phyloP scores from a whole-genome alignment of 768 basidiomycete genomes.

The Pleurotus eryngii region DNA sequence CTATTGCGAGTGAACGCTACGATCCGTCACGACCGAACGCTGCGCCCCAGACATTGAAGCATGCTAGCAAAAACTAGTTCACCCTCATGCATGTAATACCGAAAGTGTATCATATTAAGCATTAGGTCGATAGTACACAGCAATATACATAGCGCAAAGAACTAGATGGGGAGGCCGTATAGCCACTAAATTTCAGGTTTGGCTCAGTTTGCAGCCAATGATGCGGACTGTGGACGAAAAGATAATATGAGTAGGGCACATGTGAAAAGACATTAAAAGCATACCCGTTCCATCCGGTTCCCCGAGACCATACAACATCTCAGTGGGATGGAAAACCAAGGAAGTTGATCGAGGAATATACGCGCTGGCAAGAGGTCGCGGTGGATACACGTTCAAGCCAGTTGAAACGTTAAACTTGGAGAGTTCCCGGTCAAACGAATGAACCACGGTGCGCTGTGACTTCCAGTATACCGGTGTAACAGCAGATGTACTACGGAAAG shows the following conservation, averaged over 20 bases:
- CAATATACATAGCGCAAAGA: too few relatives aligned
- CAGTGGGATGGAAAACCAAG: slow-evolving; percentile 78
- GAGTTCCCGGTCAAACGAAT: slow-evolving; percentile 47
- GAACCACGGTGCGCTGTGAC: slow-evolving; percentile 59
- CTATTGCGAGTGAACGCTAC: too few relatives aligned
- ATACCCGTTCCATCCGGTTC: slow-evolving; percentile 65
- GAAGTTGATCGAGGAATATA: slow-evolving; percentile 63
- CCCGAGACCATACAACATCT: slow-evolving; percentile 80
- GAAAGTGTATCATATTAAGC: too few relatives aligned
- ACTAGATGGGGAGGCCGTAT: too few relatives aligned
- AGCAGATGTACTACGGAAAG: slow-evolving; percentile 49
- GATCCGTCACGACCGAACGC: too few relatives aligned
- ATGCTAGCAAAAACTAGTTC: too few relatives aligned
- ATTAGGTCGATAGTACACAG: too few relatives aligned
- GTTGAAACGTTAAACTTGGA: slow-evolving; percentile 50
- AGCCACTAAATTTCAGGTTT: background rate
- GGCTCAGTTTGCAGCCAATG: slow-evolving; percentile 3
- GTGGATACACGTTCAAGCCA: slow-evolving; percentile 51
- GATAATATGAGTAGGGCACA: background rate
- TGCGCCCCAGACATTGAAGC: too few relatives aligned
- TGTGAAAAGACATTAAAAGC: background rate
- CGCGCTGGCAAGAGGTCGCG: slow-evolving; percentile 51
- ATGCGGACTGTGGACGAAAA: background rate
- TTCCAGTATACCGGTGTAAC: slow-evolving; percentile 60
- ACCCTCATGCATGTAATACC: too few relatives aligned